These are phyloP conservation scores for Neurospora intermedia DNA, from an alignment of 495 filamentous ascomycete genomes.

Conservation along the genomic window DNA sequence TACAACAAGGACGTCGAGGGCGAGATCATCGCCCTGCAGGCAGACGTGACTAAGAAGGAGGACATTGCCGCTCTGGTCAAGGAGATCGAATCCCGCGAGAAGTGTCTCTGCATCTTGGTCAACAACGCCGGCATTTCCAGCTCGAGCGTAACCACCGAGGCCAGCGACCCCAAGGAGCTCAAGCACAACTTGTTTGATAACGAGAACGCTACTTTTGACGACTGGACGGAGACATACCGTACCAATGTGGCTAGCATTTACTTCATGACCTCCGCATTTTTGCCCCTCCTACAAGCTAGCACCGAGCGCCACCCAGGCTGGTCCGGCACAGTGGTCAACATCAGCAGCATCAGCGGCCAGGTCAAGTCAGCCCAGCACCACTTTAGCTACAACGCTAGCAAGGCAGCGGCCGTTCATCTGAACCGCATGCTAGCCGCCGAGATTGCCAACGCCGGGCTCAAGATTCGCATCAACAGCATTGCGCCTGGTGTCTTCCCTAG, in stretches of 20 bases:
- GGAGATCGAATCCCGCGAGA: constrained; percentile 52
- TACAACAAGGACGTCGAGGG: constrained; percentile 29
- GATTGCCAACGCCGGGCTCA: constrained; percentile 24
- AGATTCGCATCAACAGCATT: constrained; percentile 61
- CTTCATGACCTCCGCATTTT: constrained; percentile 33
- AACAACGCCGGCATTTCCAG: constrained; percentile 72
- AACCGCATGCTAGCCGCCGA: constrained; percentile 40
- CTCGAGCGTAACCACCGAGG: constrained; percentile 46
- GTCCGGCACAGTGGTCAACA: constrained; percentile 50
- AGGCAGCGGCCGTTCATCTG: constrained; percentile 66
- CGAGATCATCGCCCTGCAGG: constrained; percentile 47
- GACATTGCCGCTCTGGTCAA: constrained; percentile 53
- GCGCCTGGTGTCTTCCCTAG: constrained; percentile 69
- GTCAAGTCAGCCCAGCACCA: constrained; percentile 58
- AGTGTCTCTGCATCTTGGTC: constrained; percentile 61
- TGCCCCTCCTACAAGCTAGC: constrained; percentile 32
- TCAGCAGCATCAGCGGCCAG: constrained; percentile 44
- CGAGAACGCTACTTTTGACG: constrained; percentile 41
- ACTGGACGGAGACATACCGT: constrained; percentile 57
- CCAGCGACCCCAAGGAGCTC: constrained; percentile 38
- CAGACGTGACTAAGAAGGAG: constrained; percentile 66
- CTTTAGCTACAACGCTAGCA: constrained; percentile 64
- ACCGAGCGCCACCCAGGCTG: constrained; percentile 37
- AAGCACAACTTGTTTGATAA: constrained; percentile 38
- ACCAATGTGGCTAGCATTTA: constrained; percentile 71